Conservation (phyloP, 805 yeast species). For the Yamadazyma sp. region DNA sequence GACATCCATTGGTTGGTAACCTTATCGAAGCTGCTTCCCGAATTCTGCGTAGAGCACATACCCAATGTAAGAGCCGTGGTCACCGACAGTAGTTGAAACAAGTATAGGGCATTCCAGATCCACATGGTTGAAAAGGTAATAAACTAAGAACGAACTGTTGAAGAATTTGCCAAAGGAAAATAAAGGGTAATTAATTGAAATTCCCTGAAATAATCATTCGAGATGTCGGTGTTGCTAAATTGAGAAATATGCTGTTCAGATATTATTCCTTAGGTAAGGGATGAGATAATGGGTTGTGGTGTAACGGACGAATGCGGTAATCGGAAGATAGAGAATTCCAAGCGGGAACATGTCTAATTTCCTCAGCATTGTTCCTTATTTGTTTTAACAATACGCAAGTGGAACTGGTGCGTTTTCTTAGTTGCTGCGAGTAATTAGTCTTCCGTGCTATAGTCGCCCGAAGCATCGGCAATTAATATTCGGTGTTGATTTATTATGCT, state of each 20-base stretch:
- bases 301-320: slow-evolving; percentile 5
- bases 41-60: slow-evolving; percentile 26
- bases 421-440: neutral
- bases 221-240: neutral
- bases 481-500: too few relatives aligned
- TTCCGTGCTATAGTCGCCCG: too few relatives aligned
- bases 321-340: too few relatives aligned
- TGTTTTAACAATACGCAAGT: neutral
- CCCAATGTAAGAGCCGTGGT: slow-evolving; percentile 10
- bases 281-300: slow-evolving; percentile 3
- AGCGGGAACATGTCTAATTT: slow-evolving; percentile 6
- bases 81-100: neutral
- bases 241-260: neutral
- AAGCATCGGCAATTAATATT: too few relatives aligned
- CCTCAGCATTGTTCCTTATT: neutral
- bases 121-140: neutral
- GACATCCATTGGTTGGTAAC: slow-evolving; percentile 31
- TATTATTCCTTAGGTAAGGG: neutral
- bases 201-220: neutral
- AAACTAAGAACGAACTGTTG: too few relatives aligned
- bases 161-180: too few relatives aligned
- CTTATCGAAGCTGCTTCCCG: slow-evolving; percentile 14
- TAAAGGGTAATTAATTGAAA: too few relatives aligned
- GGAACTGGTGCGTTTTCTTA: neutral
- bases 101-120: neutral